These are phyloP conservation scores for Arxiozyma slooffiae DNA, from an alignment of 1,139 yeast genomes.

Conservation along the genomic window DNA sequence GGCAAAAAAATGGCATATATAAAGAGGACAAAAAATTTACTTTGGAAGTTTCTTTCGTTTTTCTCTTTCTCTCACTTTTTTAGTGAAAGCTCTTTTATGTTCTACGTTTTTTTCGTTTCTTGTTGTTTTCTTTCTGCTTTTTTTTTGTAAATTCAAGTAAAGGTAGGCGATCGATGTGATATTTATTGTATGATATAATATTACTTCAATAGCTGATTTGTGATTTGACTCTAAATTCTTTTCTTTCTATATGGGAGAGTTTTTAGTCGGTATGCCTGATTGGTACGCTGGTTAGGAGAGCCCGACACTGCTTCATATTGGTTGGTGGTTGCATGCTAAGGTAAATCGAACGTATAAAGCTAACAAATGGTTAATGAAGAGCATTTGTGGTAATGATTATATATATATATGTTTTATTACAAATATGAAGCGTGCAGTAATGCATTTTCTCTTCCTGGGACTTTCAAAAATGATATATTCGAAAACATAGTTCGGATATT, in stretches of 20 bases:
- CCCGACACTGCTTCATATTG: conserved; percentile 12
- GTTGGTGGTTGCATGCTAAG: not conserved
- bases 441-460: conserved; percentile 16
- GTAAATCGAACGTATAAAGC: not conserved
- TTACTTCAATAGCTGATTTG: not conserved
- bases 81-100: not conserved
- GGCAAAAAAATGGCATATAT: not conserved
- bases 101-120: not conserved
- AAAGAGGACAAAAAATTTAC: not conserved
- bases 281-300: conserved; percentile 5
- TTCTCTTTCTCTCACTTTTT: too few relatives aligned
- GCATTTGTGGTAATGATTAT: not conserved
- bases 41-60: too few relatives aligned
- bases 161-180: not conserved
- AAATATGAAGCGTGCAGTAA: conserved; percentile 10
- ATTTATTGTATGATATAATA: not conserved
- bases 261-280: conserved; percentile 13
- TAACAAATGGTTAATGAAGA: not conserved
- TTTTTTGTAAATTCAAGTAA: not conserved
- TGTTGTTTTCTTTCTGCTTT: not conserved
- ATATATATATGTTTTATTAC: not conserved
- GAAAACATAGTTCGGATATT: not conserved
- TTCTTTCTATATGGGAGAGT: conserved; percentile 10
- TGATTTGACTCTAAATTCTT: not conserved
- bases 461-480: conserved; percentile 2